phyloP scores from a whole-genome alignment of 164 flowering plant species.

The Annona cherimola region DNA sequence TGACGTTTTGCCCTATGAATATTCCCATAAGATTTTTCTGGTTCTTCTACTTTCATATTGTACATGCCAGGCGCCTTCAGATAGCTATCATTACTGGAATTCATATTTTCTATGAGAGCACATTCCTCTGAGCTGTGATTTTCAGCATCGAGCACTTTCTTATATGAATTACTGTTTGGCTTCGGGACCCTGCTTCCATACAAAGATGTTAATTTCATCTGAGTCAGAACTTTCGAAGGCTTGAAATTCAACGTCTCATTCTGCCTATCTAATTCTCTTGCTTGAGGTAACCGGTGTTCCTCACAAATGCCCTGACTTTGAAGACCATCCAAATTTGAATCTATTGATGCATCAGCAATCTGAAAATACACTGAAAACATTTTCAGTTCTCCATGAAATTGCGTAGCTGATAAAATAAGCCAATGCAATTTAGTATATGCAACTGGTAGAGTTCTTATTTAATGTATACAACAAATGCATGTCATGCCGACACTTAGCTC shows the following conservation, averaged over 20 bases:
- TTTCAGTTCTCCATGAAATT: neutral
- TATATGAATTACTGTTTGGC: slow-evolving; percentile 24
- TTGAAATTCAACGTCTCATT: slow-evolving; percentile 28
- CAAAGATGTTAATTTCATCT: slow-evolving; percentile 53
- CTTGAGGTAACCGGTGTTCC: slow-evolving; percentile 22
- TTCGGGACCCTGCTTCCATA: slow-evolving; percentile 34
- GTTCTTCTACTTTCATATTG: slow-evolving; percentile 39
- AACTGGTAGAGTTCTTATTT: neutral
- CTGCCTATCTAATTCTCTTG: slow-evolving; percentile 29
- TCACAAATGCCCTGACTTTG: slow-evolving; percentile 8
- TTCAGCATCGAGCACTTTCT: slow-evolving; percentile 21
- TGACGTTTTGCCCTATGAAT: slow-evolving; percentile 44
- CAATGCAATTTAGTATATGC: neutral
- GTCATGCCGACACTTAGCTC: neutral
- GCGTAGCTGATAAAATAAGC: neutral
- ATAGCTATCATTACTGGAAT: slow-evolving; percentile 20
- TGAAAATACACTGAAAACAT: slow-evolving; percentile 6
- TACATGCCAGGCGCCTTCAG: slow-evolving; percentile 22
- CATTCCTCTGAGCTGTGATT: slow-evolving; percentile 44
- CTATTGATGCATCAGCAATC: slow-evolving; percentile 10
- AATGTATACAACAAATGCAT: neutral
- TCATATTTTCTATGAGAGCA: slow-evolving; percentile 28
- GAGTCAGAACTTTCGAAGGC: slow-evolving; percentile 42
- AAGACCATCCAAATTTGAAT: slow-evolving; percentile 1
- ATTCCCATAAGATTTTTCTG: slow-evolving; percentile 37